phyloP scores from a whole-genome alignment of 176 grass and related monocot genomes.

The Triticum timopheevii region DNA sequence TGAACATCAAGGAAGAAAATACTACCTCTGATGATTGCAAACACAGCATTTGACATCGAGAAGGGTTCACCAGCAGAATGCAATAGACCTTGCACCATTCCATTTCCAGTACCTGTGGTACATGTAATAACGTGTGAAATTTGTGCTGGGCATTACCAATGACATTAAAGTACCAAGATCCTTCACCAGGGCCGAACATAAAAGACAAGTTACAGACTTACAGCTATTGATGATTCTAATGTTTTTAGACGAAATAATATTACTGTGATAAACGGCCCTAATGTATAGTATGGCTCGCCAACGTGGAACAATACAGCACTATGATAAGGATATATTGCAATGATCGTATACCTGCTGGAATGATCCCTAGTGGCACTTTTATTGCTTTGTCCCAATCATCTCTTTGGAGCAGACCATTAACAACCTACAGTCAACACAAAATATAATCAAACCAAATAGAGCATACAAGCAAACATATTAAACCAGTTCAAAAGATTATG shows the following conservation, averaged over 20 bases:
- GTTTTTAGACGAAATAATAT: background rate
- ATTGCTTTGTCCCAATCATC: slow-evolving; percentile 91
- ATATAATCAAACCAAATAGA: background rate
- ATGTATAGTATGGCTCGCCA: background rate
- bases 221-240: background rate
- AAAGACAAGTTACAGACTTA: background rate
- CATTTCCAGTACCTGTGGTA: slow-evolving; percentile 86
- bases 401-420: slow-evolving; percentile 94
- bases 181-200: slow-evolving; percentile 10
- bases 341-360: slow-evolving; percentile 73
- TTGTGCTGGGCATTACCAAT: background rate
- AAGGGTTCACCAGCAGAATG: slow-evolving; percentile 64
- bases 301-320: background rate
- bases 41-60: slow-evolving; percentile 76
- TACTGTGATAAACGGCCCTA: background rate
- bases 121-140: slow-evolving; percentile 31
- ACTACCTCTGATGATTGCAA: slow-evolving; percentile 79
- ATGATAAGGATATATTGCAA: background rate
- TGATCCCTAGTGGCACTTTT: slow-evolving; percentile 90
- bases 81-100: slow-evolving; percentile 87
- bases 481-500: background rate
- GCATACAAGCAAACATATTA: background rate
- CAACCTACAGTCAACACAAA: slow-evolving; percentile 59
- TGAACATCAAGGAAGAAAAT: slow-evolving; percentile 13
- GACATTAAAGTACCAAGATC: slow-evolving; percentile 1